Percentiles rank a stretch among this genome's conserved stretches.
These are phyloP conservation scores for Puccinia horiana DNA, from an alignment of 1,284 basidiomycete genomes.

Conservation along the genomic window DNA sequence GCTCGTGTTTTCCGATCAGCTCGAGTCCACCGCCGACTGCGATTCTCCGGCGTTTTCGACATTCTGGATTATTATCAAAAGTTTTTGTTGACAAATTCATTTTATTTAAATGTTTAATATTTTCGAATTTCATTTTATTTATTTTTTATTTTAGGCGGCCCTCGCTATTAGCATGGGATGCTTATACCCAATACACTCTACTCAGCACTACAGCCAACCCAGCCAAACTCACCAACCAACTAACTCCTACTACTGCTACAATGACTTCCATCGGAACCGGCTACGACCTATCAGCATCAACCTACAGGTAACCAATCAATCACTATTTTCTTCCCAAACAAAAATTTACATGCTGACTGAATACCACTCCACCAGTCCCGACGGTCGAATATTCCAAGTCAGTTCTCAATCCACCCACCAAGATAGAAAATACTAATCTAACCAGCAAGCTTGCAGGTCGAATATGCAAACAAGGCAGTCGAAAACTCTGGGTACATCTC, in stretches of 20 bases:
- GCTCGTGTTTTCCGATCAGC: not conserved
- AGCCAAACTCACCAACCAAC: not conserved
- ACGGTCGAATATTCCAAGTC: constrained; percentile 96
- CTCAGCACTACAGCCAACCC: too few relatives aligned
- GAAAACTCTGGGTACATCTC: constrained; percentile 81
- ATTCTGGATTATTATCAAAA: too few relatives aligned
- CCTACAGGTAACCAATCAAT: constrained; percentile 67
- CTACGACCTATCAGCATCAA: constrained; percentile 96
- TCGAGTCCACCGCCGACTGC: constrained; percentile 36
- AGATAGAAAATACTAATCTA: not conserved
- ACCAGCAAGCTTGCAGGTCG: constrained; percentile 67
- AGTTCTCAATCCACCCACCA: constrained; percentile 48
- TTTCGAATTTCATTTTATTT: too few relatives aligned
- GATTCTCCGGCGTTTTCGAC: not conserved
- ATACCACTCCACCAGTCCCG: constrained; percentile 65
- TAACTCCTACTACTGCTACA: too few relatives aligned
- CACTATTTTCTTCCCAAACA: not conserved
- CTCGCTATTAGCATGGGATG: too few relatives aligned
- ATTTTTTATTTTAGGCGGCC: too few relatives aligned
- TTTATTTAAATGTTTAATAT: too few relatives aligned
- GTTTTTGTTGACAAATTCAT: too few relatives aligned
- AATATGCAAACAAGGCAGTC: constrained; percentile 97
- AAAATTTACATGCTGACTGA: not conserved
- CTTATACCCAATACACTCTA: too few relatives aligned
- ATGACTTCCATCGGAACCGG: constrained; percentile 99